phyloP scores from a whole-genome alignment of 768 basidiomycete genomes.

The Aureoboletus auriporus region DNA sequence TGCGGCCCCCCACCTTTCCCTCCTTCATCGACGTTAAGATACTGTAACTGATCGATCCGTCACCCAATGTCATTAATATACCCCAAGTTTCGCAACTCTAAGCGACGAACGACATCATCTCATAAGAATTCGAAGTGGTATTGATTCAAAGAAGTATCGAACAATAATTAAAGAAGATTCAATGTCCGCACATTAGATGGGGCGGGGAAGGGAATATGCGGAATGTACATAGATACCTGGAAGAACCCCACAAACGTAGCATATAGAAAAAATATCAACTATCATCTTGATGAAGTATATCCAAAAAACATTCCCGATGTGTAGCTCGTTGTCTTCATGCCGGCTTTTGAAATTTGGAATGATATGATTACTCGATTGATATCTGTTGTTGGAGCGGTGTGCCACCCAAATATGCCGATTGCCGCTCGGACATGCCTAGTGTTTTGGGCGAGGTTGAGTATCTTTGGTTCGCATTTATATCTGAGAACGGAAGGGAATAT shows the following conservation, averaged over 20 bases:
- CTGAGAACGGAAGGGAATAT: conserved; percentile 30
- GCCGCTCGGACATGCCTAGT: conserved; percentile 43
- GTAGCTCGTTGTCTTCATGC: neutral
- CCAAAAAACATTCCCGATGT: conserved; percentile 4
- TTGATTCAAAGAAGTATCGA: conserved; percentile 3
- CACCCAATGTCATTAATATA: neutral
- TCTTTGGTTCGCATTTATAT: conserved; percentile 44
- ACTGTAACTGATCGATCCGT: neutral
- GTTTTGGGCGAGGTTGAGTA: conserved; percentile 37
- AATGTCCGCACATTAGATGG: conserved; percentile 18
- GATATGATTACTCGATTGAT: conserved; percentile 62
- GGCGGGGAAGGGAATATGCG: conserved; percentile 4
- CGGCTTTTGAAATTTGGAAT: neutral
- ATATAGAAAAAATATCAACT: neutral
- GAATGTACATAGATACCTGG: conserved; percentile 6
- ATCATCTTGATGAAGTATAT: neutral
- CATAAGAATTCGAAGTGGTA: neutral
- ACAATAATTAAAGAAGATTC: conserved; percentile 16
- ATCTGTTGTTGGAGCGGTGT: conserved; percentile 56
- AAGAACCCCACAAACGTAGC: neutral
- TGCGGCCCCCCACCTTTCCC: conserved; percentile 3
- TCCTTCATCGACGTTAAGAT: neutral
- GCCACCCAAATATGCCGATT: conserved; percentile 41
- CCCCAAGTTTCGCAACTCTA: neutral
- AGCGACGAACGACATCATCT: neutral